phyloP scores from a whole-genome alignment of 495 filamentous ascomycete genomes.

The Margaritispora aquatica region DNA sequence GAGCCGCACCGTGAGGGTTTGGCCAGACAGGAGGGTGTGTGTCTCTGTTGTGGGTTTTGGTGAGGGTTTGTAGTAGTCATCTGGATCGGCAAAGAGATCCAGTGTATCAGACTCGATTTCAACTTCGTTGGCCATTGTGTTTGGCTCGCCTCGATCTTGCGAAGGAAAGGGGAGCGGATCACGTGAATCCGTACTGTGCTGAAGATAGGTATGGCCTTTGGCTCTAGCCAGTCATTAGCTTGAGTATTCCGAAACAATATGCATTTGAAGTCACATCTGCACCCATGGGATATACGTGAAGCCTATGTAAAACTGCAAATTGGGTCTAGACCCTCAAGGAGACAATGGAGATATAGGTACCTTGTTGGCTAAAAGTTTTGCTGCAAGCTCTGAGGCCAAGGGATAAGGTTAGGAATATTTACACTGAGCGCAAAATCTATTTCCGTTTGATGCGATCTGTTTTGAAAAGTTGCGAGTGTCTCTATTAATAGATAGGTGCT shows the following conservation, averaged over 20 bases:
- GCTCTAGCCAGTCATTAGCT: background rate
- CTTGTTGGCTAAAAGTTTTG: background rate
- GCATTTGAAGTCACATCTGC: background rate
- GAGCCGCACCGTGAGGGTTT: conserved; percentile 64
- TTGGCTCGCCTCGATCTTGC: background rate
- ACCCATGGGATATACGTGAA: background rate
- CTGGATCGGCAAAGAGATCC: conserved; percentile 71
- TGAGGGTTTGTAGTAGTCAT: conserved; percentile 67
- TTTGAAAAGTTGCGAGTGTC: background rate
- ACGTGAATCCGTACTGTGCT: background rate
- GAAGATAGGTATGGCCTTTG: background rate
- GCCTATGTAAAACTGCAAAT: background rate
- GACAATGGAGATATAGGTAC: background rate
- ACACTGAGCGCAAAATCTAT: background rate
- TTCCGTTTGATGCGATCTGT: background rate
- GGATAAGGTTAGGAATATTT: background rate
- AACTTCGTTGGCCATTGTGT: background rate
- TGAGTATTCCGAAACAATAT: background rate
- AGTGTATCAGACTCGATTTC: conserved; percentile 12
- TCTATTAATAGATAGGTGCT: background rate
- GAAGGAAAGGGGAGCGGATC: background rate
- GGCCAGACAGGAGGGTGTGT: conserved; percentile 61
- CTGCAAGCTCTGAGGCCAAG: background rate
- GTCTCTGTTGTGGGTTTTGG: conserved; percentile 60
- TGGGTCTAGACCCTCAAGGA: no score